Evolutionary conservation across 331 rosid species (phyloP).

Genomic region (Telfairia occidentalis): DNA sequence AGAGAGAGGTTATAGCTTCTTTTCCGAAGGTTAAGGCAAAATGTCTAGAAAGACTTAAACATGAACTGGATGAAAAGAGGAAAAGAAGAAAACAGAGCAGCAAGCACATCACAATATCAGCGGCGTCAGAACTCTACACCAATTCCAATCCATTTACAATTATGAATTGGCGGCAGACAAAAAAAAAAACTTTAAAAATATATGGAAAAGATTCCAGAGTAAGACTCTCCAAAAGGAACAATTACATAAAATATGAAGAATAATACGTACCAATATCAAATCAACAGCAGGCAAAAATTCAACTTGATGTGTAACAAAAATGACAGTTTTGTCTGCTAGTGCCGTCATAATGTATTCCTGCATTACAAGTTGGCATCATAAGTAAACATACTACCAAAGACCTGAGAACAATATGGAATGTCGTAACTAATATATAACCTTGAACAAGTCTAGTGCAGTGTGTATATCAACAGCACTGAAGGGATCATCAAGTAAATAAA

Average conservation of each 20-base stretch:
- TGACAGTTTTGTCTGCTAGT: constrained; percentile 68
- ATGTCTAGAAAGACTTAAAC: neutral
- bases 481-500: constrained; percentile 96
- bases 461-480: constrained; percentile 99
- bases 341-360: constrained; percentile 96
- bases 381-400: neutral
- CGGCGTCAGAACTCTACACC: neutral
- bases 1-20: neutral
- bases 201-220: constrained; percentile 1
- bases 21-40: neutral
- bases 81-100: neutral
- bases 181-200: constrained; percentile 1
- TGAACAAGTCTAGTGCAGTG: constrained; percentile 87
- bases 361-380: constrained; percentile 23
- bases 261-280: constrained; percentile 68
- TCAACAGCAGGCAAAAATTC: constrained; percentile 93
- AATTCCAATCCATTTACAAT: neutral
- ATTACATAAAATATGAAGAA: constrained; percentile 17
- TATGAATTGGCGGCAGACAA: neutral
- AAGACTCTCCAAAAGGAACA: constrained; percentile 11
- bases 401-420: constrained; percentile 18
- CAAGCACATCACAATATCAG: neutral
- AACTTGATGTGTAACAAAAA: constrained; percentile 97
- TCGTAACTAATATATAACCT: constrained; percentile 34
- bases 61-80: neutral